Base-by-base conservation (phyloP, 768 basidiomycete species). In the Auriscalpium vulgare region DNA sequence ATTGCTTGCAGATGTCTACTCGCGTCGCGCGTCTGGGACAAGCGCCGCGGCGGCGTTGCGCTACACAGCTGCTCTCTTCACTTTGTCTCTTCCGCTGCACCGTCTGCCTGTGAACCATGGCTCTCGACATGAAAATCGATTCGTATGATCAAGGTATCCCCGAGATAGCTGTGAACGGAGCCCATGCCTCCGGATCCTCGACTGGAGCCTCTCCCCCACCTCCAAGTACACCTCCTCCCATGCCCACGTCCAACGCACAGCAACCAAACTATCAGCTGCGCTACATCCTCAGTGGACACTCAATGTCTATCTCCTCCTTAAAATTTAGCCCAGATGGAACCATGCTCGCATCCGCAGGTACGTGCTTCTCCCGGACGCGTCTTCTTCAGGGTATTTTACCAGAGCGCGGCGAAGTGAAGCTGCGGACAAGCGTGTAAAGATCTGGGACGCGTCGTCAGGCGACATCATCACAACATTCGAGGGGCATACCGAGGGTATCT, bases 271-370 rank as follows among this genome's bases (percentile, higher is more conserved):
- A 88, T 72, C 74, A 71, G 53, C 71, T 79, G 37, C 79, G 75
- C 29, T 82, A 77, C 63, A 82, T 81, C 48, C 72, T 95, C 35
- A 84, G 81, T 55, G 95, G 91, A n/a, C 95, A 97, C 67, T 82
- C 80, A 16, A 78, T 82, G 67, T 80, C 88, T 9, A 81, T 98
- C 50, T 89, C 94, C 1, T 83, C 90, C 13, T 71, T 97, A 55
- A 91, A 89, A 68, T 97, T 95, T 71, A 92, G 88, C 65, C 86
- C 89, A 36, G 82, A 95, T 69, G 95, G 95, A 35, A 74, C 75
- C 54, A 74, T 81, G 59, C 78, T 97, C 44, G 92, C 91, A 2
- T 94, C 93, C 37, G 83, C 83, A 71, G 87, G 95, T 97, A 71
- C 67, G 83, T 75, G 44, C 54, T 29, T 4, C 29, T 29, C 23